These are phyloP conservation scores for Oehlia diaphana DNA, from an alignment of 192 early-diverging fungal species.

Conservation along the genomic window DNA sequence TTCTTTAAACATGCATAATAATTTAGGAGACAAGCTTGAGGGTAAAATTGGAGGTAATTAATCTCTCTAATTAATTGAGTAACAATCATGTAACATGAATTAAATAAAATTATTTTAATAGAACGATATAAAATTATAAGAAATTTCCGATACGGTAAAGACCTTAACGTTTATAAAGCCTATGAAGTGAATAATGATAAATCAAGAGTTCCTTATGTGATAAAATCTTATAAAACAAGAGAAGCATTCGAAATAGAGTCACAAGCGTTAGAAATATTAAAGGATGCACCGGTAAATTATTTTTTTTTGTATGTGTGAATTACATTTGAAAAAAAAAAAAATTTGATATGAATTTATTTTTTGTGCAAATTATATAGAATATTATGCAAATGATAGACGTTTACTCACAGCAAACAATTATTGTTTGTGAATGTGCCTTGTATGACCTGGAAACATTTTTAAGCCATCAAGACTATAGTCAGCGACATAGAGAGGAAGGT, in stretches of 20 bases:
- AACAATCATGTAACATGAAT: too few species aligned
- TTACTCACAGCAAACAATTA: not conserved
- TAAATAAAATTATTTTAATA: not conserved
- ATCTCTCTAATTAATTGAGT: too few species aligned
- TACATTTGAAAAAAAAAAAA: too few species aligned
- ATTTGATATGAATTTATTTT: too few species aligned
- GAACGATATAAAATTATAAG: not conserved
- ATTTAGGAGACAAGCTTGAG: too few species aligned
- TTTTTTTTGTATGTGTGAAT: not conserved
- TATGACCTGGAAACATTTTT: constrained; percentile 6
- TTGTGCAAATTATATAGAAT: not conserved
- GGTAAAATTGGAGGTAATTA: too few species aligned
- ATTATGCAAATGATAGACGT: not conserved
- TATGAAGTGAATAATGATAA: not conserved
- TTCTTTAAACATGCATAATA: too few species aligned
- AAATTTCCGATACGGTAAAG: not conserved
- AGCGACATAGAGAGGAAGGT: not conserved
- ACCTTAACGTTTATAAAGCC: not conserved
- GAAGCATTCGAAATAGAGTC: not conserved
- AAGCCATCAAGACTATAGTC: not conserved
- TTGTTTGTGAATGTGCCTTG: not conserved
- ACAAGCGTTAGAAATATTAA: not conserved
- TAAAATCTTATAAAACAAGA: not conserved
- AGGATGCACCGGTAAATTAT: not conserved
- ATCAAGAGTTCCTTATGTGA: not conserved